phyloP scores from a whole-genome alignment of 306 rosid species.

The Trifolium fragiferum region DNA sequence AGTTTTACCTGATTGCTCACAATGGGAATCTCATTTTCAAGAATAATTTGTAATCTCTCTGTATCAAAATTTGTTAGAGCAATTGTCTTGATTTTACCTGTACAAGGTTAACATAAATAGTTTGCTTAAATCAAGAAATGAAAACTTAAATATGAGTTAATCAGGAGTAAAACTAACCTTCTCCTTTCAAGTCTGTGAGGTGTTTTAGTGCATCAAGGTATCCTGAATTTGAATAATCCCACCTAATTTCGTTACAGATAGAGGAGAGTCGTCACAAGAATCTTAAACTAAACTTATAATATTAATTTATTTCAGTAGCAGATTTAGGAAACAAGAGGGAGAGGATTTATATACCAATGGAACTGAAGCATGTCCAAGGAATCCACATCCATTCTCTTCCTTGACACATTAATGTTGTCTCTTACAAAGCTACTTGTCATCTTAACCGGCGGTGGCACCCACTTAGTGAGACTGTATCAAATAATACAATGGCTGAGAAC shows the following conservation, averaged over 20 bases:
- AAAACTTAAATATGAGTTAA: not conserved
- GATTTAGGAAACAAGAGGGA: not conserved
- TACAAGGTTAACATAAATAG: slow-evolving; percentile 44
- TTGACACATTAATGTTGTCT: slow-evolving; percentile 80
- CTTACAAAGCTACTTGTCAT: slow-evolving; percentile 88
- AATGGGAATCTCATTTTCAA: slow-evolving; percentile 89
- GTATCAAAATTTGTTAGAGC: slow-evolving; percentile 94
- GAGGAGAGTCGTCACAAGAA: slow-evolving; percentile 29
- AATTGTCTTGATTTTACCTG: slow-evolving; percentile 91
- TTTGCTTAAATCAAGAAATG: slow-evolving; percentile 48
- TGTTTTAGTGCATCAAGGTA: slow-evolving; percentile 94
- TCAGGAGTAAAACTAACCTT: slow-evolving; percentile 59
- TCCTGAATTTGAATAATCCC: slow-evolving; percentile 91
- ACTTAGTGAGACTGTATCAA: slow-evolving; percentile 86
- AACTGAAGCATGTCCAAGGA: slow-evolving; percentile 99
- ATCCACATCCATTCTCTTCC: slow-evolving; percentile 94
- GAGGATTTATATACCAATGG: slow-evolving; percentile 69
- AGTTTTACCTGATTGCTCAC: slow-evolving; percentile 91
- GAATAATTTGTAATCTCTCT: slow-evolving; percentile 82
- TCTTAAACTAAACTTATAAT: not conserved
- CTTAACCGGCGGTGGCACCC: slow-evolving; percentile 99
- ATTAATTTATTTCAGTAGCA: no score
- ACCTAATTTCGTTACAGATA: slow-evolving; percentile 63
- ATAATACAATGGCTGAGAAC: slow-evolving; percentile 39
- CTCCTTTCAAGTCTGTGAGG: slow-evolving; percentile 87